Evolutionary conservation across 306 rosid genomes (phyloP), one percentile per base, ranked within the genome.

Genomic region (Citrullus colocynthis): DNA sequence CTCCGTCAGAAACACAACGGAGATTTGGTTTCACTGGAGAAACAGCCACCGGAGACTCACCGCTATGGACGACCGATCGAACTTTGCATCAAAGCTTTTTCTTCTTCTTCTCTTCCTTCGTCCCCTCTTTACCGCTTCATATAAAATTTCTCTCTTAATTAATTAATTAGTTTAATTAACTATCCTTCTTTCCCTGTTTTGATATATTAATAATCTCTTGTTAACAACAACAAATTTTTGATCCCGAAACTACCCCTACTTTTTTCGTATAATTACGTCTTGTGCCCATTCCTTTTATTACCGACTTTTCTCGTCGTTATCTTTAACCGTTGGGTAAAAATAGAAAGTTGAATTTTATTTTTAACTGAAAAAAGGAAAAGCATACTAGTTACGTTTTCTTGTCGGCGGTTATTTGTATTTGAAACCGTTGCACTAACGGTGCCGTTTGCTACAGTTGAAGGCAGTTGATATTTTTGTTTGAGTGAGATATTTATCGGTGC

Each of bases 51-150:
- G 54, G 70, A 76, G 79, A 76, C 21, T 76, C 69, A 24, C 56
- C 70, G 56, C 79, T 54, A 58, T 58, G 14, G 79, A 76, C 52
- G 57, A 69, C 55, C 75, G 75, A 70, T 24, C 56, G 69, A 76
- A 14, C 39, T 76, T 41, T 13, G 41, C 20, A 39, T 76, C 56
- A 58, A 37, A 39, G 21, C 56, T 41, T 21, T 58, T 59, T 39
- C 55, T 70, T 61, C 54, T 48, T 12, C 30, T 5, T 12, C 45
- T 34, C 70, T 37, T 65, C 30, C 24, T 37, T n/a, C 54, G 0
- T n/a, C 74, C 20, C 39, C 37, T 49, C 77, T 62, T 76, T 18
- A 41, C 49, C 54, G 44, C 79, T 44, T 76, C 42, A 76, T 56
- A 76, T 76, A 76, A 55, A 18, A 18, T 57, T 9, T 24, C 56